Evolutionary conservation across 352 stramenopile genomes (phyloP).

Genomic region (Globisporangium viniferum): DNA sequence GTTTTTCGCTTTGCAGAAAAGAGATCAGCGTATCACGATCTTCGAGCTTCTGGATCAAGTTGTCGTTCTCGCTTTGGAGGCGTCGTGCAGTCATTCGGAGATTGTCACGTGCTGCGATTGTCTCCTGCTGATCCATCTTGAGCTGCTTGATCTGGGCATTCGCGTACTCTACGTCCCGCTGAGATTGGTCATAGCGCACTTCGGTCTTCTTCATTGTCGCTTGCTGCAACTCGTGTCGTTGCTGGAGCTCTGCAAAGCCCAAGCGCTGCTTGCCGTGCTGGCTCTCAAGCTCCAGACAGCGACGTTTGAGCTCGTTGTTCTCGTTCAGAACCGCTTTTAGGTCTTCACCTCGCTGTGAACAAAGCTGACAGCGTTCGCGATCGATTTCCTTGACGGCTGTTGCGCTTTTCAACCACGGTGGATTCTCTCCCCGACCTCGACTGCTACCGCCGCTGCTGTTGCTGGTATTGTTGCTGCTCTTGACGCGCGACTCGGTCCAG

Average conservation of each 20-base stretch:
- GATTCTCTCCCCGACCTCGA: background rate
- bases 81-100: constrained; percentile 10
- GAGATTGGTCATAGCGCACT: constrained; percentile 1
- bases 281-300: constrained; percentile 41
- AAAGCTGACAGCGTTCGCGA: constrained; percentile 7
- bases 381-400: background rate
- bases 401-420: background rate
- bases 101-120: constrained; percentile 13
- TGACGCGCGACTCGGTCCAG: background rate
- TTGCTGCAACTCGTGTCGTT: constrained; percentile 26
- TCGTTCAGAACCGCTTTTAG: background rate
- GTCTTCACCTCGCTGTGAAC: constrained; percentile 14
- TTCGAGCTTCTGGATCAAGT: constrained; percentile 15
- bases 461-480: background rate
- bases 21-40: background rate
- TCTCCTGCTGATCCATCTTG: constrained; percentile 12
- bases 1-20: constrained; percentile 8
- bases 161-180: constrained; percentile 9
- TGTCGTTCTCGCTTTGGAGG: constrained; percentile 20
- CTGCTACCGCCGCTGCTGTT: background rate
- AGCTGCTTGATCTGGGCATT: constrained; percentile 14
- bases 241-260: constrained; percentile 21
- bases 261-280: constrained; percentile 27
- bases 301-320: constrained; percentile 34
- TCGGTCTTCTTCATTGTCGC: constrained; percentile 22